Evolutionary conservation across 225 moss, liverwort and hornwort species (phyloP).

Genomic region (Marchantia polymorpha): DNA sequence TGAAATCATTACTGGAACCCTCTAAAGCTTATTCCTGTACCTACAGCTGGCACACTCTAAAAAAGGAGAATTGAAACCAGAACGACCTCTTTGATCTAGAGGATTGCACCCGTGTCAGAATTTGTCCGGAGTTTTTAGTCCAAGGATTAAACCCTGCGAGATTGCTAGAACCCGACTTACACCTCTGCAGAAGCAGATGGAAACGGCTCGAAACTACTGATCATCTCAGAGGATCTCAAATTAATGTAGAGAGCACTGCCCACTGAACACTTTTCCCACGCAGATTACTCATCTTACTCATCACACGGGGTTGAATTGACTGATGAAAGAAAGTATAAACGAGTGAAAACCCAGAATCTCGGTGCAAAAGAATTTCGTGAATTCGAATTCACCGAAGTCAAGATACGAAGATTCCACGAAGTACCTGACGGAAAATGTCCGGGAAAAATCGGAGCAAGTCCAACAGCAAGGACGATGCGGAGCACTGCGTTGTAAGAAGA

Average conservation of each 20-base stretch:
- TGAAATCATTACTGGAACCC: no score
- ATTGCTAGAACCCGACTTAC: not conserved
- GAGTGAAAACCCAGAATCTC: no score
- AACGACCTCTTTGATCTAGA: not conserved
- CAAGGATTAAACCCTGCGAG: not conserved
- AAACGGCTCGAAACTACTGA: not conserved
- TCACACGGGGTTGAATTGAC: no score
- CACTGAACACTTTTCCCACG: not conserved
- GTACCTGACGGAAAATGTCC: constrained; percentile 25
- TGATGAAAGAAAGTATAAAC: no score
- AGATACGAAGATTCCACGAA: not conserved
- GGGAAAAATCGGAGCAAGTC: constrained; percentile 33
- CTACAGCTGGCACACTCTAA: no score
- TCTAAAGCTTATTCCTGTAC: no score
- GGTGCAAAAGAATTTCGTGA: not conserved
- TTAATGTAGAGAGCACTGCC: not conserved
- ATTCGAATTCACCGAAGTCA: not conserved
- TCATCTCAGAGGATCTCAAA: not conserved
- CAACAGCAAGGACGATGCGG: constrained; percentile 36
- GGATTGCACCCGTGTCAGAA: not conserved
- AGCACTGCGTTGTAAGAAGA: constrained; percentile 37
- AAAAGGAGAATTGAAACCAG: no score
- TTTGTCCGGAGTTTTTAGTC: not conserved
- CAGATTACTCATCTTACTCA: no score
- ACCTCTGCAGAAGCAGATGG: not conserved